phyloP scores from a whole-genome alignment of 2,329 filamentous ascomycete genomes.

The Trichoderma sp. region DNA sequence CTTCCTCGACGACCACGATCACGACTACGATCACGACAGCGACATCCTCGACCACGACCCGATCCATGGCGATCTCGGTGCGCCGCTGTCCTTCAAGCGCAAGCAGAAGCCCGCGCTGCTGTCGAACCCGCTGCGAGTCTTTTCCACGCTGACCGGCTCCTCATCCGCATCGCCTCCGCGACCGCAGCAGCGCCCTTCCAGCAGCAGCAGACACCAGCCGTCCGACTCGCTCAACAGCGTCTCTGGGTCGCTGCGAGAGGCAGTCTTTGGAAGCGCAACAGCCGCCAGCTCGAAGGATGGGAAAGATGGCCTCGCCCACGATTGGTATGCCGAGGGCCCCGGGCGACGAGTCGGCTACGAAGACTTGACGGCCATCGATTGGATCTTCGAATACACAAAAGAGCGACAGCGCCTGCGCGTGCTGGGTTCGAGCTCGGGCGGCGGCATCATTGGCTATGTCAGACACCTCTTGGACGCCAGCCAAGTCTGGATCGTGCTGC shows the following conservation, averaged over 20 bases:
- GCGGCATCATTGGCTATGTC: slow-evolving; percentile 70
- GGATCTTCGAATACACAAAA: slow-evolving; percentile 98
- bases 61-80: slow-evolving; percentile 47
- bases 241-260: slow-evolving; percentile 2
- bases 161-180: slow-evolving; percentile 2
- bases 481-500: slow-evolving; percentile 87
- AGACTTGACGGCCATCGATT: slow-evolving; percentile 95
- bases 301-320: slow-evolving; percentile 54
- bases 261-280: slow-evolving; percentile 21
- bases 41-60: slow-evolving; percentile 56
- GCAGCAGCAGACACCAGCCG: background rate
- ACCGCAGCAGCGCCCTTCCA: background rate
- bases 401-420: slow-evolving; percentile 85
- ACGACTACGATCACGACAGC: slow-evolving; percentile 32
- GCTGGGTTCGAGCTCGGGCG: slow-evolving; percentile 64
- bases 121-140: slow-evolving; percentile 46
- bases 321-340: slow-evolving; percentile 90
- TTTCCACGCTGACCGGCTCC: slow-evolving; percentile 47
- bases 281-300: slow-evolving; percentile 44
- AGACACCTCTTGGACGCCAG: slow-evolving; percentile 76
- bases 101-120: slow-evolving; percentile 54
- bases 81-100: slow-evolving; percentile 69
- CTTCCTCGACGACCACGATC: slow-evolving; percentile 41
- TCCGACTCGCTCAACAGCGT: slow-evolving; percentile 11
- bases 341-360: slow-evolving; percentile 92